Evolutionary conservation across 305 asterid species (phyloP), one percentile per base, ranked within the genome.

Genomic region (Fraxinus albicans): DNA sequence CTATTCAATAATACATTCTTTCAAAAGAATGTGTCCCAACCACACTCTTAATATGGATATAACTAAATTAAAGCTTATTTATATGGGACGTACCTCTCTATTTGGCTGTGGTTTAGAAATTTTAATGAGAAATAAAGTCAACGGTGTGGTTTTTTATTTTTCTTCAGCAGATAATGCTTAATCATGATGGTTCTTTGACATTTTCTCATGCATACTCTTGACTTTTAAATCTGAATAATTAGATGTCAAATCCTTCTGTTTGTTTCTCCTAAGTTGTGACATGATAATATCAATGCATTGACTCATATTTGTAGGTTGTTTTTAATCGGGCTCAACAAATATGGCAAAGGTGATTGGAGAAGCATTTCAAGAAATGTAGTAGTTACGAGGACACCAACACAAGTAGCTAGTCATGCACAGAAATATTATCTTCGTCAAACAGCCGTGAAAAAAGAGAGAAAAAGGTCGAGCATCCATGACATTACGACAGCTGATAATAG

Each of bases 341-440:
- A 87, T 0, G 93, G 92, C n/a, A 90, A 84, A 76, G 92, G 93
- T 8, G 92, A 90, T 53, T 90, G 92, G 93, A 85, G 92, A 78
- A 89, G 93, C 84, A 90, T 90, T 53, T 90, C 93, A 6, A 89
- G 93, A 78, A 87, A 89, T 3, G 88, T 88, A n/a, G 91, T 90
- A 65, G 90, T 90, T 60, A 84, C 92, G 0, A 87, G 90, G 82
- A 89, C 91, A 0, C 90, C 93, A 0, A 88, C 93, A 1, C 93
- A 90, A 27, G 93, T 90, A 42, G 93, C 93, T 13, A 90, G 91
- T 58, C 93, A 87, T 35, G 93, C 93, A 9, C 93, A 90, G 76
- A 90, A 89, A 29, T 89, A 89, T 15, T 90, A 69, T 84, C 88
- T 89, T 34, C 90, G 93, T 7, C 92, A 81, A 65, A 76, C 77